Base-by-base conservation (phyloP, 805 yeast species). In the Spathaspora boniae region DNA sequence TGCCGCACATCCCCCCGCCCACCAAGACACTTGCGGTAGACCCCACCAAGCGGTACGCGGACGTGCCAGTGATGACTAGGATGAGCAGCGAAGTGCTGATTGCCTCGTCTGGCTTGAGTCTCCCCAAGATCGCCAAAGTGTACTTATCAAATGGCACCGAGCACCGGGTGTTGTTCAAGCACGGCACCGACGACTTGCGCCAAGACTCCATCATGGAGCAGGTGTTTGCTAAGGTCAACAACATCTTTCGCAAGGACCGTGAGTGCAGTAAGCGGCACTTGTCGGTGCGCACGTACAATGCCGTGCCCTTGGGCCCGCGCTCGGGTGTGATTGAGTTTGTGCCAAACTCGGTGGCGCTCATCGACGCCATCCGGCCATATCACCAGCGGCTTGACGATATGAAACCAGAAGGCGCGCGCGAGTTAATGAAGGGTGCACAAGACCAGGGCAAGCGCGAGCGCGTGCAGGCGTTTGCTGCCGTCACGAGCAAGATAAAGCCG, bases 141-240 rank as follows among this genome's bases (percentile, higher is more conserved):
- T 34, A 31, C 0, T 57, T 80, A 11, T 68, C 80, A 0, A 72
- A 78, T 48, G 98, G 98, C 0, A 43, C 56, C 0, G 48, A 38
- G 0, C 81, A 76, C 40, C 76, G 68, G 37, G 71, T 82, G 52
- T 63, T 93, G 14, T 61, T 89, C 45, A 93, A 93, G 53, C 86
- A 86, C 17, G 88, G 95, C 5, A 73, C 86, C 7, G 98, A 93
- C 60, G 98, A 93, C 59, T 63, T 93, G 34, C 66, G 98, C 34
- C 98, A 94, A 59, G 99, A 93, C 60, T 85, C 95, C 0, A 86
- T 93, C 38, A 94, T 93, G 98, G 94, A 91, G 55, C 98, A 93
- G 54, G 98, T 91, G 1, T 93, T 94, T 56, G 82, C 74, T 15
- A 86, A 88, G 49, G 96, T 88, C 11, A 88, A 89, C 50, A 58